Percentiles rank a stretch among this genome's conserved stretches.
phyloP scores from a whole-genome alignment of 768 basidiomycete species.

The Kwoniella heveanensis region DNA sequence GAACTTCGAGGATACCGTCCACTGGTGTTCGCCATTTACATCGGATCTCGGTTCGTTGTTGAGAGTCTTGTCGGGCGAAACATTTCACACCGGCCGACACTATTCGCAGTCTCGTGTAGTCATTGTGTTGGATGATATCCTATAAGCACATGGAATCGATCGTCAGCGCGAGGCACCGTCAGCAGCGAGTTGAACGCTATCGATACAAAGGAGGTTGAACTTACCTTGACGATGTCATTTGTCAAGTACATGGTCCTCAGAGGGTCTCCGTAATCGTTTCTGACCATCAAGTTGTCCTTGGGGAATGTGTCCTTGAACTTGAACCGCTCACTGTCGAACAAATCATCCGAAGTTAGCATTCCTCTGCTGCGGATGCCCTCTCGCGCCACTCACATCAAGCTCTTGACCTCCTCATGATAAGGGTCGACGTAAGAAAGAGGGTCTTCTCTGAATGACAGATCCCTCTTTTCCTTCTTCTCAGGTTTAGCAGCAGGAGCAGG shows the following conservation, averaged over 20 bases:
- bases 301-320: constrained; percentile 74
- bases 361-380: neutral
- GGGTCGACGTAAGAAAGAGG: constrained; percentile 80
- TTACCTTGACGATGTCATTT: constrained; percentile 74
- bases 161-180: no score
- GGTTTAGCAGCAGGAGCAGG: constrained; percentile 56
- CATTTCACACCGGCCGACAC: constrained; percentile 93
- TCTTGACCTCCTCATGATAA: constrained; percentile 68
- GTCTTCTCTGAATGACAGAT: constrained; percentile 75
- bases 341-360: neutral
- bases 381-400: constrained; percentile 67
- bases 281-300: constrained; percentile 73
- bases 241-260: constrained; percentile 80
- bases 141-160: no score
- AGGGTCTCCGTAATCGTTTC: constrained; percentile 66
- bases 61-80: constrained; percentile 83
- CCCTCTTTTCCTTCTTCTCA: constrained; percentile 42
- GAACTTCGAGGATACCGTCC: constrained; percentile 79
- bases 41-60: constrained; percentile 50
- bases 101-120: constrained; percentile 79
- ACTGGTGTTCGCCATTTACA: constrained; percentile 66
- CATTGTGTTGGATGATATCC: constrained; percentile 74
- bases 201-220: constrained; percentile 6
- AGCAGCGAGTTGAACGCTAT: no score
- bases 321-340: constrained; percentile 65